Evolutionary conservation across 768 basidiomycete species (phyloP).

Genomic region (Mycena polygramma): DNA sequence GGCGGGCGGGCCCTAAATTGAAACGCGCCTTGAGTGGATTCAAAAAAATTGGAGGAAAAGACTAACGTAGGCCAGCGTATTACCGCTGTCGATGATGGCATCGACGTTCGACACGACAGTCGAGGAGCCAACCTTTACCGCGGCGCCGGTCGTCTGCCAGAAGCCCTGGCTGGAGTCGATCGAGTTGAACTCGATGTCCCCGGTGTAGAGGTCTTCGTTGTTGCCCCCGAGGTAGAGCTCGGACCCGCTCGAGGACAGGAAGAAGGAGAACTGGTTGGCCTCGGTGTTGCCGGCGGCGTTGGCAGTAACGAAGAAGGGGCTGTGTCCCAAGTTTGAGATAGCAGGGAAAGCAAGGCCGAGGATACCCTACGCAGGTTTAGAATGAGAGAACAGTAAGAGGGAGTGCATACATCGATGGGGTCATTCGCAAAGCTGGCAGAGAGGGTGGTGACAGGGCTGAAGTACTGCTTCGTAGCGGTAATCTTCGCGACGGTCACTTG

Average conservation of each 20-base stretch:
- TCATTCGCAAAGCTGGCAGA: slow-evolving; percentile 40
- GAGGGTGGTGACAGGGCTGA: slow-evolving; percentile 51
- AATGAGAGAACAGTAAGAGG: background rate
- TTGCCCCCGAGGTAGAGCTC: slow-evolving; percentile 67
- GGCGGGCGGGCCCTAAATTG: slow-evolving; percentile 35
- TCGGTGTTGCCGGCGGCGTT: slow-evolving; percentile 46
- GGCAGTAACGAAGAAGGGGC: slow-evolving; percentile 59
- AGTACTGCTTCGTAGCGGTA: slow-evolving; percentile 38
- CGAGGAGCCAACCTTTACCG: slow-evolving; percentile 29
- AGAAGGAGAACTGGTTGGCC: slow-evolving; percentile 57
- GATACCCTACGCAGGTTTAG: slow-evolving; percentile 18
- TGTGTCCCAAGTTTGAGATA: slow-evolving; percentile 46
- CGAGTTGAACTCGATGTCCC: slow-evolving; percentile 50
- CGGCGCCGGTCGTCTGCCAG: slow-evolving; percentile 41
- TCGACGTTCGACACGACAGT: slow-evolving; percentile 25
- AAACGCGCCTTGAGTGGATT: too few relatives aligned
- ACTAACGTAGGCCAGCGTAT: slow-evolving; percentile 45
- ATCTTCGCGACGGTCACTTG: slow-evolving; percentile 27
- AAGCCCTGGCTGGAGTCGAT: slow-evolving; percentile 40
- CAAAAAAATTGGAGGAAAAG: too few relatives aligned
- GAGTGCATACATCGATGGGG: slow-evolving; percentile 28
- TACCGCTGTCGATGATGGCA: slow-evolving; percentile 53
- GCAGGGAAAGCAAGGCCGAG: slow-evolving; percentile 52
- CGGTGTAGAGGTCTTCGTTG: slow-evolving; percentile 58
- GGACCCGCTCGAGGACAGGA: slow-evolving; percentile 53